phyloP scores from a whole-genome alignment of 2,329 filamentous ascomycete genomes.

The Fusarium buharicum region DNA sequence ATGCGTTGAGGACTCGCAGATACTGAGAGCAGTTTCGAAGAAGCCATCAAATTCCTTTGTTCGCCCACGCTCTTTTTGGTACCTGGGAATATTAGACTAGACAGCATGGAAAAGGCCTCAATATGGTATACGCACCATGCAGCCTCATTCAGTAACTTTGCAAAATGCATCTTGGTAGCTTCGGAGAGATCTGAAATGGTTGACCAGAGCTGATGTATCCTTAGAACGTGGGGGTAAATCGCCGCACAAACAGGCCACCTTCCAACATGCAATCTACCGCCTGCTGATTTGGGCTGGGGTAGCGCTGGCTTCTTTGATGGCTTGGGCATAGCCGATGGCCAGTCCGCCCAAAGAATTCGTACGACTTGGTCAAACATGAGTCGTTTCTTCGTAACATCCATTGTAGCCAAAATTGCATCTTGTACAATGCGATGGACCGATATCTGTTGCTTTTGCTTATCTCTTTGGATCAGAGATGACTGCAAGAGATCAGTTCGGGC shows the following conservation, averaged over 20 bases:
- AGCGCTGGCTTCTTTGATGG: slow-evolving; percentile 1
- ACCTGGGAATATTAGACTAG: slow-evolving; percentile 2
- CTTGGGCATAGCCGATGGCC: slow-evolving; percentile 1
- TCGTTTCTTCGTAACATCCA: slow-evolving; percentile 1
- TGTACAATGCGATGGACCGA: slow-evolving; percentile 2
- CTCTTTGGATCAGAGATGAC: slow-evolving; percentile 2
- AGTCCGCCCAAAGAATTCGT: slow-evolving; percentile 1
- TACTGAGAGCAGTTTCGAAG: slow-evolving; percentile 1
- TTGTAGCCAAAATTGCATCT: slow-evolving; percentile 3
- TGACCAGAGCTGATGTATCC: slow-evolving; percentile 1
- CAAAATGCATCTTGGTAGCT: slow-evolving; percentile 1
- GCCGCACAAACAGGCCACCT: slow-evolving; percentile 1
- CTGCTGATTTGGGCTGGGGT: background rate
- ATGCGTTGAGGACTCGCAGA: slow-evolving; percentile 1
- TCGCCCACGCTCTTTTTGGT: slow-evolving; percentile 1
- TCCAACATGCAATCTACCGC: slow-evolving; percentile 1
- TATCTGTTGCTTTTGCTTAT: slow-evolving; percentile 2
- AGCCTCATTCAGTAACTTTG: slow-evolving; percentile 2
- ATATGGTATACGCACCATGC: slow-evolving; percentile 2
- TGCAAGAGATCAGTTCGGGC: slow-evolving; percentile 2
- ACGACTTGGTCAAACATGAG: slow-evolving; percentile 1
- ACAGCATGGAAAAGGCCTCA: background rate
- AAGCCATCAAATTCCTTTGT: slow-evolving; percentile 2
- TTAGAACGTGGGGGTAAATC: slow-evolving; percentile 1
- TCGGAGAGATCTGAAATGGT: slow-evolving; percentile 1